These are phyloP conservation scores for Chaetomium olivaceum DNA, from an alignment of 2,329 filamentous ascomycete genomes.

Conservation along the genomic window DNA sequence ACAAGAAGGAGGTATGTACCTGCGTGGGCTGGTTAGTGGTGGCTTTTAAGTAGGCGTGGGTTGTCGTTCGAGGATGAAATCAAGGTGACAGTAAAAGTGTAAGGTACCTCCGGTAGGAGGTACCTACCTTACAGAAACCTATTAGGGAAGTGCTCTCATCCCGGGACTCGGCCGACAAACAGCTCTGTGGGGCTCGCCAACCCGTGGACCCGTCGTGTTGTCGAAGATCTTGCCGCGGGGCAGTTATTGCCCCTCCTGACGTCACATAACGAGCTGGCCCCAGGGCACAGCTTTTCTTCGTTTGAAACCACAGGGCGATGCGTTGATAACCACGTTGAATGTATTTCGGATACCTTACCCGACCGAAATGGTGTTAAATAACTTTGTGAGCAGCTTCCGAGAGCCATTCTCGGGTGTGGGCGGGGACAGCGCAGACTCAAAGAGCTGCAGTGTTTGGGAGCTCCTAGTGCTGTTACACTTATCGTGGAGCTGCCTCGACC, in stretches of 20 bases:
- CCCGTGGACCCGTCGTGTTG: background rate
- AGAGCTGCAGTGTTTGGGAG: background rate
- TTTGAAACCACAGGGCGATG: background rate
- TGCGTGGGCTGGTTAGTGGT: background rate
- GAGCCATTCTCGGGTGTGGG: background rate
- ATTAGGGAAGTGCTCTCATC: background rate
- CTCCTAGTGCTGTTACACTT: background rate
- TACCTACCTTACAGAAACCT: background rate
- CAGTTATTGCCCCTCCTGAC: slow-evolving; percentile 14
- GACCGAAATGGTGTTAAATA: background rate
- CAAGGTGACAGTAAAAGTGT: background rate
- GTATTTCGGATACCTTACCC: background rate
- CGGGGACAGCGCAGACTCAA: background rate
- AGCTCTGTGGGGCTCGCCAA: background rate
- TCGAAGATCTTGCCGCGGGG: slow-evolving; percentile 11
- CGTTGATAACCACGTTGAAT: background rate
- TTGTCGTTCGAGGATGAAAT: background rate
- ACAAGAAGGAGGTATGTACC: background rate
- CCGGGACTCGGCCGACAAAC: background rate
- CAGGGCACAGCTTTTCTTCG: background rate
- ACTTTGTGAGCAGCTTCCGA: background rate
- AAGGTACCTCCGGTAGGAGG: background rate
- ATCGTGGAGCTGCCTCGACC: background rate
- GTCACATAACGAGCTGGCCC: slow-evolving; percentile 5
- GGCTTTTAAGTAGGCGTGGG: background rate